phyloP scores from a whole-genome alignment of 441 rosid genomes.

The Hypseocharis bilobata region DNA sequence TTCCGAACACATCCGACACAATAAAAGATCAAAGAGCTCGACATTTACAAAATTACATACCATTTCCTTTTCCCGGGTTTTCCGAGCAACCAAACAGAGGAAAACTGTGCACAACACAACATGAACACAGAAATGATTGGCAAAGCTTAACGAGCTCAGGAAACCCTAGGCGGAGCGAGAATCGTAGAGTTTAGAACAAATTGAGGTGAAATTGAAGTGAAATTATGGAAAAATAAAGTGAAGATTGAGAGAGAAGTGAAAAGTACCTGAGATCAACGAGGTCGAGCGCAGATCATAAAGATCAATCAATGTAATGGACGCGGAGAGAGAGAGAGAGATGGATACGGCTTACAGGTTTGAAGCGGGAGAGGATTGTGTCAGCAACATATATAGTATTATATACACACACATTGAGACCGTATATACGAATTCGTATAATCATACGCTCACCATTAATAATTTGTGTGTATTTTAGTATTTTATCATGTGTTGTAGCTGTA shows the following conservation, averaged over 20 bases:
- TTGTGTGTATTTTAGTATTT: no score
- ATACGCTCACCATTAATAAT: no score
- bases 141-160: background rate
- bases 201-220: background rate
- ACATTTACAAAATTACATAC: background rate
- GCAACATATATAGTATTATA: background rate
- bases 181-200: background rate
- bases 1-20: background rate
- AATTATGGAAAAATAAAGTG: background rate
- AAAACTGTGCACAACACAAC: background rate
- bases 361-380: constrained; percentile 9
- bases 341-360: background rate
- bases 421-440: background rate
- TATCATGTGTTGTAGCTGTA: no score
- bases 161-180: constrained; percentile 2
- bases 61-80: background rate
- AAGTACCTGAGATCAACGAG: background rate
- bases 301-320: background rate
- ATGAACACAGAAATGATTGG: background rate
- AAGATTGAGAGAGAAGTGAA: background rate
- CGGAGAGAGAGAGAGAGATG: background rate
- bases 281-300: background rate
- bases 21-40: background rate
- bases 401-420: background rate
- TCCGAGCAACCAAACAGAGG: constrained; percentile 8